Evolutionary conservation across 2,329 filamentous ascomycete genomes (phyloP).

Genomic region (Aspergillus sp.): DNA sequence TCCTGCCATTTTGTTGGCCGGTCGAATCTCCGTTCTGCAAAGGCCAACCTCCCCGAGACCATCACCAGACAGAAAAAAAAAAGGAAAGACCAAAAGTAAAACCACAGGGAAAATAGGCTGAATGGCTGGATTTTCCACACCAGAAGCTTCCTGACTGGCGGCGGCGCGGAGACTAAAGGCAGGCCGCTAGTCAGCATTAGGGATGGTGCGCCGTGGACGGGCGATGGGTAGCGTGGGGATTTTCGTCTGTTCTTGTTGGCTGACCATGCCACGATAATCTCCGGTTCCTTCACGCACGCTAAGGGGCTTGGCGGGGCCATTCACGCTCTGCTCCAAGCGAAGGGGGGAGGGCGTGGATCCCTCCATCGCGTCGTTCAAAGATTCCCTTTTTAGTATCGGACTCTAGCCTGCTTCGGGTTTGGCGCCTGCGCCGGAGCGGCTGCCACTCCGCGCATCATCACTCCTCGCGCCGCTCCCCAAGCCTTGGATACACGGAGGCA

Average conservation of each 20-base stretch:
- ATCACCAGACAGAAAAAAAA: neutral
- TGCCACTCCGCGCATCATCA: constrained; percentile 15
- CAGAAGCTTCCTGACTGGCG: neutral
- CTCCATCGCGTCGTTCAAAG: constrained; percentile 14
- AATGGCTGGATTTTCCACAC: neutral
- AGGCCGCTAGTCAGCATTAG: neutral
- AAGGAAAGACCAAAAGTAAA: neutral
- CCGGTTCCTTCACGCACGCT: constrained; percentile 19
- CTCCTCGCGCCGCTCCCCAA: constrained; percentile 15
- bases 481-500: constrained; percentile 19
- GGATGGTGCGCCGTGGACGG: neutral
- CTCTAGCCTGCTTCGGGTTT: constrained; percentile 15
- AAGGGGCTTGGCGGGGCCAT: constrained; percentile 12
- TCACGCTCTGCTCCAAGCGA: constrained; percentile 12
- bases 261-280: constrained; percentile 24
- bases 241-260: constrained; percentile 9
- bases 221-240: neutral
- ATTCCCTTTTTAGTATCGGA: constrained; percentile 17
- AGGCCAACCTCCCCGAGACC: neutral
- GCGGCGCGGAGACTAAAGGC: neutral
- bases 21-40: constrained; percentile 6
- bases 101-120: constrained; percentile 8
- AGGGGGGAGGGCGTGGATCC: constrained; percentile 9
- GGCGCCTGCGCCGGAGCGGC: constrained; percentile 10
- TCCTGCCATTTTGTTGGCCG: neutral